Evolutionary conservation across 2,329 filamentous ascomycete species (phyloP).

Genomic region (Alternaria sp.): DNA sequence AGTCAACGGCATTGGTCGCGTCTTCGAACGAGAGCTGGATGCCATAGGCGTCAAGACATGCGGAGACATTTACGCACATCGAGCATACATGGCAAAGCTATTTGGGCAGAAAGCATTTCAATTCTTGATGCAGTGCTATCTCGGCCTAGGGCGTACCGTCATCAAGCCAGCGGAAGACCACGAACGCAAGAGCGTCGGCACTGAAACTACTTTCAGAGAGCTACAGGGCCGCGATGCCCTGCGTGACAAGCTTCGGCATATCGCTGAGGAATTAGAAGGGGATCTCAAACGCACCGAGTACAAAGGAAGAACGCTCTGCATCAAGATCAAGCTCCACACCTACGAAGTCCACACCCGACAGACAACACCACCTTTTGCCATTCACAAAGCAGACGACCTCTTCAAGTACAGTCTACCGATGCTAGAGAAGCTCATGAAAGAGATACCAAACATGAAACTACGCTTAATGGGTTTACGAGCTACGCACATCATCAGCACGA

Average conservation of each 20-base stretch:
- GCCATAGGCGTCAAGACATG: constrained; percentile 88
- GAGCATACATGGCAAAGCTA: constrained; percentile 74
- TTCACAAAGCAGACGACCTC: constrained; percentile 78
- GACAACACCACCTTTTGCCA: constrained; percentile 72
- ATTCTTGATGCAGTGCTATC: constrained; percentile 82
- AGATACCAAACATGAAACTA: constrained; percentile 78
- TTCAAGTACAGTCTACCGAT: constrained; percentile 84
- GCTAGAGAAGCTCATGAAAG: constrained; percentile 80
- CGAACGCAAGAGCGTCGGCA: constrained; percentile 91
- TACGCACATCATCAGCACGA: constrained; percentile 85
- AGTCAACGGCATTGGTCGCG: constrained; percentile 92
- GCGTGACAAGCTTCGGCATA: constrained; percentile 77
- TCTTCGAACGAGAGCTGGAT: constrained; percentile 87
- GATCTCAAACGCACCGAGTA: constrained; percentile 80
- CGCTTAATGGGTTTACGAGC: constrained; percentile 88
- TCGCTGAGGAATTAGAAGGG: constrained; percentile 84
- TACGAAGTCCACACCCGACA: constrained; percentile 92
- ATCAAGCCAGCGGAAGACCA: constrained; percentile 88
- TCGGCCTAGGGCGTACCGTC: constrained; percentile 84
- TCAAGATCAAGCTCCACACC: constrained; percentile 94
- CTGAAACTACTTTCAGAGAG: constrained; percentile 88
- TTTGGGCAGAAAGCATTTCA: constrained; percentile 92
- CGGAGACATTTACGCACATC: constrained; percentile 80
- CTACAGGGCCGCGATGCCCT: constrained; percentile 72
- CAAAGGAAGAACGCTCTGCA: constrained; percentile 86